Conservation (phyloP, 2,329 filamentous ascomycete genomes). For the Colletotrichum gigasporum region DNA sequence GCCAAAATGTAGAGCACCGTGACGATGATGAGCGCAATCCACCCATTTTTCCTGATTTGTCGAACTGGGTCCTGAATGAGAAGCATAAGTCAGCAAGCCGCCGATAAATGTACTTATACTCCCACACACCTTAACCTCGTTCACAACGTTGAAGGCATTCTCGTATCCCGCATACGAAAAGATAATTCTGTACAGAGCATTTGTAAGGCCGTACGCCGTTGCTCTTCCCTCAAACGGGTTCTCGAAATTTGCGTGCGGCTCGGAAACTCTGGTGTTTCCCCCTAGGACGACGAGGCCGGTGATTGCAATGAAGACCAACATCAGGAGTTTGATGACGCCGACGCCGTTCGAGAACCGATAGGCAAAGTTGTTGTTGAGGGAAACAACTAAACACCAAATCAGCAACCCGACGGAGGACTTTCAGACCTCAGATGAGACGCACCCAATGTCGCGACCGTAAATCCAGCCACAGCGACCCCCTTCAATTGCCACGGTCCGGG, state of each 20-base stretch:
- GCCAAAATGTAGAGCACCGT: conserved; percentile 64
- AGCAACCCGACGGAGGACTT: background rate
- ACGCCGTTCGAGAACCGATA: conserved; percentile 64
- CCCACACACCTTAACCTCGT: conserved; percentile 61
- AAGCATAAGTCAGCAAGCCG: too few relatives aligned
- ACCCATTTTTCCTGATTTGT: conserved; percentile 59
- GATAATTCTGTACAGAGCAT: conserved; percentile 65
- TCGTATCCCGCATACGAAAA: conserved; percentile 66
- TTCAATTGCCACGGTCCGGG: conserved; percentile 71
- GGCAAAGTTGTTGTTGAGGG: conserved; percentile 64
- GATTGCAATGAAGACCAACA: conserved; percentile 67
- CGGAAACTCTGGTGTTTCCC: conserved; percentile 39
- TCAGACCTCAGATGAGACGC: too few relatives aligned
- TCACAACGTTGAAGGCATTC: conserved; percentile 69
- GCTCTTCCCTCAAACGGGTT: conserved; percentile 43
- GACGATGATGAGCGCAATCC: conserved; percentile 59
- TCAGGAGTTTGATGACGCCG: conserved; percentile 66
- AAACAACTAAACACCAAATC: conserved; percentile 43
- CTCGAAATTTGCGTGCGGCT: conserved; percentile 44
- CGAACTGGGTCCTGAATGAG: conserved; percentile 57
- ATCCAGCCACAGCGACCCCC: conserved; percentile 71
- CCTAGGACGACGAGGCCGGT: conserved; percentile 68
- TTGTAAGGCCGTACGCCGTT: conserved; percentile 45
- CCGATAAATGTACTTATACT: too few relatives aligned
- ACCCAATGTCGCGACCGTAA: conserved; percentile 58